A percentile compares a stretch with the other conserved stretches of the same genome.
These are phyloP conservation scores for Lactarius vividus DNA, from an alignment of 768 basidiomycete species.

Conservation along the genomic window DNA sequence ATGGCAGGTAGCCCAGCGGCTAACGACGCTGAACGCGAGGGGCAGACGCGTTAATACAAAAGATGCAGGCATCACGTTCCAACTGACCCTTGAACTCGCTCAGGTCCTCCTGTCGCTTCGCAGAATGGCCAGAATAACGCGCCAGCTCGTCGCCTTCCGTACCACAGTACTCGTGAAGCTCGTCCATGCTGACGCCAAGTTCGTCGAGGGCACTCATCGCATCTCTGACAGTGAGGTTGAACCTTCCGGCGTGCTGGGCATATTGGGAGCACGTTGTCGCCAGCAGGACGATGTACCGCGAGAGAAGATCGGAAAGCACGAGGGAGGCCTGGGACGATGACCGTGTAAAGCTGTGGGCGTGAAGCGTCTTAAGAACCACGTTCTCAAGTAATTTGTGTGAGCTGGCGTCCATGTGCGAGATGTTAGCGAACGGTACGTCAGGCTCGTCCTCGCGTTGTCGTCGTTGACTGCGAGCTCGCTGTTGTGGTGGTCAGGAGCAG, in stretches of 20 bases:
- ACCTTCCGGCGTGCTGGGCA: conserved; percentile 72
- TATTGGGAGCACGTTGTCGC: conserved; percentile 67
- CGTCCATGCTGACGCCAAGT: conserved; percentile 66
- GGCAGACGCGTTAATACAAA: conserved; percentile 33
- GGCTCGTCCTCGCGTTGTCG: conserved; percentile 21
- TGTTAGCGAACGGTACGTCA: conserved; percentile 1
- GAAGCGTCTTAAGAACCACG: conserved; percentile 64
- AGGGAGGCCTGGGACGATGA: conserved; percentile 70
- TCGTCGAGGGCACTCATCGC: conserved; percentile 68
- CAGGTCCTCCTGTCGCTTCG: conserved; percentile 67
- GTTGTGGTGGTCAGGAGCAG: conserved; percentile 30
- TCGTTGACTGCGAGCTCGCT: conserved; percentile 26
- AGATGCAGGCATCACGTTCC: conserved; percentile 28
- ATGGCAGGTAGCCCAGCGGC: conserved; percentile 52
- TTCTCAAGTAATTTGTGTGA: conserved; percentile 64
- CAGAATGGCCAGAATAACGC: conserved; percentile 62
- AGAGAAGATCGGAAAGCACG: conserved; percentile 71
- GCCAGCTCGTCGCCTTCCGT: conserved; percentile 67
- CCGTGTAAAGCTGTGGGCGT: conserved; percentile 74
- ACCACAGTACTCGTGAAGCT: conserved; percentile 63
- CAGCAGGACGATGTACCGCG: conserved; percentile 68
- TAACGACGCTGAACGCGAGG: conserved; percentile 50
- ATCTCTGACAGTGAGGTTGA: conserved; percentile 55
- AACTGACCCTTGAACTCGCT: conserved; percentile 67
- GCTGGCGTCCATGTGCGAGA: conserved; percentile 47